phyloP scores from a whole-genome alignment of 441 rosid genomes.

The Omphalea diandra region DNA sequence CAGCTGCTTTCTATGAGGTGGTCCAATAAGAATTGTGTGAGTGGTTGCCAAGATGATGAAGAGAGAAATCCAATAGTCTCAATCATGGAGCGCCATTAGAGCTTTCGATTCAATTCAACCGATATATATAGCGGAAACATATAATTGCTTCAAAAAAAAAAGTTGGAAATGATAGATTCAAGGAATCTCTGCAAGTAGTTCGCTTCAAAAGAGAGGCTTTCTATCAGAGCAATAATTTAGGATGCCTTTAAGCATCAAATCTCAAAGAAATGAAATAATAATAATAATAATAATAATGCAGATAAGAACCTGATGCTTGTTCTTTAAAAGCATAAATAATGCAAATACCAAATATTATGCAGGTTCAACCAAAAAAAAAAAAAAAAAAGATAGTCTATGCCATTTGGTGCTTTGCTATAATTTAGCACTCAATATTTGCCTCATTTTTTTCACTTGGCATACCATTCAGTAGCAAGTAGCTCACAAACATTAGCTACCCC shows the following conservation, averaged over 20 bases:
- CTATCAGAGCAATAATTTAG: constrained; percentile 36
- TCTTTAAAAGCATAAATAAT: constrained; percentile 31
- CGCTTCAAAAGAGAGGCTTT: constrained; percentile 23
- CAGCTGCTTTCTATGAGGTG: constrained; percentile 10
- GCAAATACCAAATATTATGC: constrained; percentile 17
- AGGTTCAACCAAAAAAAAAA: too few relatives aligned
- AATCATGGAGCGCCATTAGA: constrained; percentile 28
- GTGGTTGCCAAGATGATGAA: too few relatives aligned
- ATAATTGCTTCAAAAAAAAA: too few relatives aligned
- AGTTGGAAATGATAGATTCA: constrained; percentile 26
- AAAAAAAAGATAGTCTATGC: too few relatives aligned
- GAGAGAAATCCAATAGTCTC: background rate
- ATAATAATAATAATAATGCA: constrained; percentile 21
- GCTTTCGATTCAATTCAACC: constrained; percentile 22
- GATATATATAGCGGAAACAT: background rate
- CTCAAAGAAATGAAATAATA: constrained; percentile 12
- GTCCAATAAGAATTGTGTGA: too few relatives aligned
- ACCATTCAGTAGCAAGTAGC: too few relatives aligned
- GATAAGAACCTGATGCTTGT: constrained; percentile 50
- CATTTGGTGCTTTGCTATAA: too few relatives aligned
- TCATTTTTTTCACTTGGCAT: too few relatives aligned
- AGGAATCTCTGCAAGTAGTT: constrained; percentile 25
- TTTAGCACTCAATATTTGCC: too few relatives aligned
- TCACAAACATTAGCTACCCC: too few relatives aligned
- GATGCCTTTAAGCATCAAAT: constrained; percentile 38